Conservation (phyloP, 2,329 filamentous ascomycete genomes). For the Epichloe amarillans region DNA sequence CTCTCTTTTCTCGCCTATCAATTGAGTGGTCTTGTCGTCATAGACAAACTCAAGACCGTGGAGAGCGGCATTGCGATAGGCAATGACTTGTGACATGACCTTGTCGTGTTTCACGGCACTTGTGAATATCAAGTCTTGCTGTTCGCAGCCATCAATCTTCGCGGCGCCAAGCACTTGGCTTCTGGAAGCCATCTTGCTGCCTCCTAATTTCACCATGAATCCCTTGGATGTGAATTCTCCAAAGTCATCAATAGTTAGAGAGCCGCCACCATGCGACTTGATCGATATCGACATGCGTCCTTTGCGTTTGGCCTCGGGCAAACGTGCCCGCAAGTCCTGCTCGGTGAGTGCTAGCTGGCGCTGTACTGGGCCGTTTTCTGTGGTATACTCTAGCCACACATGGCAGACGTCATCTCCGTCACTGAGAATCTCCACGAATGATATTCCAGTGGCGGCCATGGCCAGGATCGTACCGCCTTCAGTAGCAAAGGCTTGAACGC, state of each 20-base stretch:
- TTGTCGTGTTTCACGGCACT: conserved; percentile 55
- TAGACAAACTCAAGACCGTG: conserved; percentile 89
- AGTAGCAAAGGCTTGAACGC: conserved; percentile 75
- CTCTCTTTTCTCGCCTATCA: conserved; percentile 74
- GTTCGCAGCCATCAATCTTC: conserved; percentile 53
- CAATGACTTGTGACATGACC: conserved; percentile 58
- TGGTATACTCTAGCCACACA: conserved; percentile 67
- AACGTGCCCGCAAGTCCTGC: conserved; percentile 52
- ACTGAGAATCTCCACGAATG: conserved; percentile 70
- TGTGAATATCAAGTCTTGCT: conserved; percentile 62
- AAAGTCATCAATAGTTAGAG: conserved; percentile 67
- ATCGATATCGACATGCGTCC: conserved; percentile 57
- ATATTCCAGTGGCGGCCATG: conserved; percentile 68
- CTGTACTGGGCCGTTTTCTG: conserved; percentile 48
- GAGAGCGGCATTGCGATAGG: conserved; percentile 65
- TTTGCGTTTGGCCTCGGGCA: conserved; percentile 63
- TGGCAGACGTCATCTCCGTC: conserved; percentile 73
- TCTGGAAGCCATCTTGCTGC: conserved; percentile 55
- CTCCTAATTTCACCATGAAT: conserved; percentile 60
- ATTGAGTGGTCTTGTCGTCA: conserved; percentile 69
- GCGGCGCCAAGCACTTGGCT: conserved; percentile 63
- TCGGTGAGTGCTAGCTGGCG: conserved; percentile 66
- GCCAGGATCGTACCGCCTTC: conserved; percentile 65
- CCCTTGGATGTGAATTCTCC: conserved; percentile 56
- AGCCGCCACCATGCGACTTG: conserved; percentile 63